phyloP scores from a whole-genome alignment of 1,139 yeast genomes.

The Taphrina wiesneri region DNA sequence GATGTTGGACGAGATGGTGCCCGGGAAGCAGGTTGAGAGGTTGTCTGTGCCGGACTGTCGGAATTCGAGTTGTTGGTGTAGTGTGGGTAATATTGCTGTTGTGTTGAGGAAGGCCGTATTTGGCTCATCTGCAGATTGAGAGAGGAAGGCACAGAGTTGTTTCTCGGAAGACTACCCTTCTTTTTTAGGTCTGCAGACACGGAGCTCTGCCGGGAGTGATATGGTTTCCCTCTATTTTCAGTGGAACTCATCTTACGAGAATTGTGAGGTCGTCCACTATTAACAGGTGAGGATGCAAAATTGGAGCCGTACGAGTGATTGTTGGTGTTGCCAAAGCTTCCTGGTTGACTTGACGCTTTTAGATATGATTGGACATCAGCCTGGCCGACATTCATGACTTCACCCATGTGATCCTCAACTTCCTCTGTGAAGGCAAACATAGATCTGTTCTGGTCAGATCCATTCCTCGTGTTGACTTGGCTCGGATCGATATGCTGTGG shows the following conservation, averaged over 20 bases:
- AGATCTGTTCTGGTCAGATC: constrained; percentile 16
- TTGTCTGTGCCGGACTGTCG: constrained; percentile 4
- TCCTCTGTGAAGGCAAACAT: constrained; percentile 29
- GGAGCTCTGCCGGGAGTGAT: constrained; percentile 25
- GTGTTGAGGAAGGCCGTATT: constrained; percentile 5
- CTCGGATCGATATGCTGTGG: constrained; percentile 24
- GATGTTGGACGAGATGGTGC: constrained; percentile 28
- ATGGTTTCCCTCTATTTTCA: constrained; percentile 12
- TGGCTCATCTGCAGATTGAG: constrained; percentile 29
- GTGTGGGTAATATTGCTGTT: constrained; percentile 2
- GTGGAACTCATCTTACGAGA: constrained; percentile 7
- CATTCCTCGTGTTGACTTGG: constrained; percentile 13
- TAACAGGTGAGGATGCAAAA: constrained; percentile 6
- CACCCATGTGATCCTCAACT: constrained; percentile 29
- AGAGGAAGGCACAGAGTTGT: constrained; percentile 20
- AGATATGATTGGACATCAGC: constrained; percentile 1
- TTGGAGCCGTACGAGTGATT: background rate
- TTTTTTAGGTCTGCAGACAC: constrained; percentile 9
- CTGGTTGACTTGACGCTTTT: background rate
- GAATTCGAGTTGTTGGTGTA: constrained; percentile 1
- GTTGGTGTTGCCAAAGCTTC: background rate
- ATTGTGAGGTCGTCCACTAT: constrained; percentile 1
- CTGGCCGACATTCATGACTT: constrained; percentile 22
- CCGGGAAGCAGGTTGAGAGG: constrained; percentile 16
- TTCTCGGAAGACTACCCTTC: constrained; percentile 26